phyloP scores from a whole-genome alignment of 257 asterid species.

The Haberlea rhodopensis region DNA sequence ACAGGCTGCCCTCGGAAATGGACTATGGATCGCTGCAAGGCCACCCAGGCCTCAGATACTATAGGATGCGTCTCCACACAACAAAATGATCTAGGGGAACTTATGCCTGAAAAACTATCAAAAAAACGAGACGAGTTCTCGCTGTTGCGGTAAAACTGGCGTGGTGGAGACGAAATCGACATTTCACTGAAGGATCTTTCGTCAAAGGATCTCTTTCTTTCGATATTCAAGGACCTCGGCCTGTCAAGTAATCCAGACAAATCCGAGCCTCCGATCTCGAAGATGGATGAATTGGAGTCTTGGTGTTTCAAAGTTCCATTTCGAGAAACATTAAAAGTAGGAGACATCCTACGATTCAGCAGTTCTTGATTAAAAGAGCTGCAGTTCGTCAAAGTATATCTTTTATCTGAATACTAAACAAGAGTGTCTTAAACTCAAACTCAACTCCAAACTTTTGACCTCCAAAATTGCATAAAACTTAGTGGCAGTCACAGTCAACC shows the following conservation, averaged over 20 bases:
- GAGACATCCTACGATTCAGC: slow-evolving; percentile 47
- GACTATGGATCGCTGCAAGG: slow-evolving; percentile 73
- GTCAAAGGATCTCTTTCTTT: slow-evolving; percentile 86
- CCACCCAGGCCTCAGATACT: slow-evolving; percentile 83
- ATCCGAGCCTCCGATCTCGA: slow-evolving; percentile 70
- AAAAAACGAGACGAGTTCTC: slow-evolving; percentile 67
- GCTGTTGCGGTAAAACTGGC: slow-evolving; percentile 40
- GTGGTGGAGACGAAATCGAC: slow-evolving; percentile 68
- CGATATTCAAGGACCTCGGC: slow-evolving; percentile 57
- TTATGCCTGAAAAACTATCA: slow-evolving; percentile 54
- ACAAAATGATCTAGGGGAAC: slow-evolving; percentile 66
- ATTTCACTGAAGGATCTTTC: slow-evolving; percentile 82
- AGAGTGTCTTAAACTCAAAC: not conserved
- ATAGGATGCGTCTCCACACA: slow-evolving; percentile 71
- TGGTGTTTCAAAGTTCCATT: slow-evolving; percentile 48
- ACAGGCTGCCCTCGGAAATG: slow-evolving; percentile 79
- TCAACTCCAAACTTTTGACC: not conserved
- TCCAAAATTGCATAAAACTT: too few species aligned
- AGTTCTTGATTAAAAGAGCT: not conserved
- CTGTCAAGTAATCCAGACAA: slow-evolving; percentile 56
- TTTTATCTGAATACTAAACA: too few species aligned
- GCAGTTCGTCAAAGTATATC: not conserved
- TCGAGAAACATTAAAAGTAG: slow-evolving; percentile 41
- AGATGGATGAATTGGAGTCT: slow-evolving; percentile 55
- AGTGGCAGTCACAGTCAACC: too few species aligned